phyloP scores from a whole-genome alignment of 2,329 filamentous ascomycete genomes.

The Sporothrix luriei region DNA sequence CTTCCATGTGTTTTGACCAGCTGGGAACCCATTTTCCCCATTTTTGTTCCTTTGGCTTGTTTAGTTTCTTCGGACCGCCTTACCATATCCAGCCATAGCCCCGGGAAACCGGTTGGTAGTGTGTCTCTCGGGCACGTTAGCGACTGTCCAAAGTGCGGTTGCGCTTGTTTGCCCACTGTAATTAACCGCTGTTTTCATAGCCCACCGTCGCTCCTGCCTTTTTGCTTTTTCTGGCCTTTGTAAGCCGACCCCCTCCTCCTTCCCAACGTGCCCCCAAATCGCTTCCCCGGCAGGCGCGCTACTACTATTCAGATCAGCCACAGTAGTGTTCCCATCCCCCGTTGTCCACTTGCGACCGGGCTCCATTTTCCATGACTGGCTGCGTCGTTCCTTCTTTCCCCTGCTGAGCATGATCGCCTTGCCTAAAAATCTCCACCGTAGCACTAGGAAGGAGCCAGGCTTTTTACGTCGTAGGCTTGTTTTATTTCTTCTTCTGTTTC shows the following conservation, averaged over 20 bases:
- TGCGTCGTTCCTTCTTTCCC: conserved; percentile 17
- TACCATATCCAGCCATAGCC: conserved; percentile 25
- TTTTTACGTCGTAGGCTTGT: too few relatives aligned
- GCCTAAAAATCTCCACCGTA: background rate
- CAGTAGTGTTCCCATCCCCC: background rate
- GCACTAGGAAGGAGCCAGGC: too few relatives aligned
- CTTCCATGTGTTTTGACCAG: conserved; percentile 14
- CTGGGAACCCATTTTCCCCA: background rate
- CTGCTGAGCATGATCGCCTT: background rate
- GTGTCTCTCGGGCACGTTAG: background rate
- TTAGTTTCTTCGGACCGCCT: conserved; percentile 24
- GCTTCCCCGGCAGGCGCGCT: background rate
- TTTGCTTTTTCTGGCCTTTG: too few relatives aligned
- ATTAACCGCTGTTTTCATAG: background rate
- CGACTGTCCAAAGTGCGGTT: background rate
- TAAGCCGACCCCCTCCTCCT: too few relatives aligned
- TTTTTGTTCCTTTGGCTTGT: background rate
- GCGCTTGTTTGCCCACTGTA: background rate
- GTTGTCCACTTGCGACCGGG: background rate
- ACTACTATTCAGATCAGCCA: background rate
- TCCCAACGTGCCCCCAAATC: background rate
- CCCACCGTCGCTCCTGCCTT: background rate
- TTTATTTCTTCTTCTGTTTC: too few relatives aligned
- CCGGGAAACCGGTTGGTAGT: conserved; percentile 23
- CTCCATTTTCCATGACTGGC: background rate